Base-by-base conservation (phyloP, 768 basidiomycete species). In the Hydnomerulius pinastri region DNA sequence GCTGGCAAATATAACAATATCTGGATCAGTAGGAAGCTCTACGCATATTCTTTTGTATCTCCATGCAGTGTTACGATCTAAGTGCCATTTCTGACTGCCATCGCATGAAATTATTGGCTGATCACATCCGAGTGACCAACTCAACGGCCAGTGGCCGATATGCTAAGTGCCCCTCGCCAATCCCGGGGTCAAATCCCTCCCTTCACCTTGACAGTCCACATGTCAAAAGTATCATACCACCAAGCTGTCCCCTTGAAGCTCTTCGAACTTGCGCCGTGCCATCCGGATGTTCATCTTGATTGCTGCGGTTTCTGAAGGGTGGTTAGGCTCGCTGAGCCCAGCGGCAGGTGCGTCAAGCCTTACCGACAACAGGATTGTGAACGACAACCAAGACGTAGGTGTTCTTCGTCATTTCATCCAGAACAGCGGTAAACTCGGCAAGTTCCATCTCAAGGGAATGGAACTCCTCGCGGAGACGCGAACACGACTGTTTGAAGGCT, bases 401-500 rank as follows among this genome's bases (percentile, higher is more conserved):
- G 67, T 97, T 97, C 60, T 80, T 79, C 21, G 96, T 97, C 77
- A 98, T 81, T 59, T 92, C 88, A 58, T 97, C 94, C 20, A 98
- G 78, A 25, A 94, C 88, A 4, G 92, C 92, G 1, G 88, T 92
- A 64, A 91, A 95, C 55, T 90, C 85, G 33, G 81, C 76, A 9
- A 91, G 77, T 60, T 92, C 89, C 82, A 96, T 85, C 71, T 94
- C 90, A 24, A 95, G 77, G 5, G 87, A 83, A 53, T 87, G 81
- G 62, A 95, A 95, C 53, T 93, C 92, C 61, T 90, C 87, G 17
- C 87, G 82, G 27, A 91, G 77, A 37, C 86, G 90, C 49, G 88
- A 82, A 69, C 94, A 97, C 17, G 90, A 87, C 58, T 92, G 85
- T 62, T 96, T 93, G 77, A 98, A 98, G 3, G 87, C 85, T 72